A percentile compares a stretch with the other conserved stretches of the same genome.
phyloP scores from a whole-genome alignment of 2,329 filamentous ascomycete genomes.

The Colletotrichum salicis region DNA sequence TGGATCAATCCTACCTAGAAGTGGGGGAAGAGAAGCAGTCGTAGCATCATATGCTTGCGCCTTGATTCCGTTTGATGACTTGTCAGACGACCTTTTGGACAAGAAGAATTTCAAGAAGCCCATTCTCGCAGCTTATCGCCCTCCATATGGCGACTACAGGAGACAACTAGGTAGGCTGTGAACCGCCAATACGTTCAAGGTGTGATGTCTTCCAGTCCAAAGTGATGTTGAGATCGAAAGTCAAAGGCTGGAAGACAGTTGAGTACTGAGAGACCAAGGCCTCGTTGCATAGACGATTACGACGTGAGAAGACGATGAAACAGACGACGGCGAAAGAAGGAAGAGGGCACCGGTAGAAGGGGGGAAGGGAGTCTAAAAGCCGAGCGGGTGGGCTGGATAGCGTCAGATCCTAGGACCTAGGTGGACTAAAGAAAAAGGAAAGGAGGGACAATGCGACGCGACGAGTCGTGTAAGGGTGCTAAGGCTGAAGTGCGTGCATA shows the following conservation, averaged over 20 bases:
- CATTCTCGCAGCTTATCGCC: conserved; percentile 41
- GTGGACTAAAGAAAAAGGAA: conserved; percentile 24
- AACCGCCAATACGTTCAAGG: not conserved
- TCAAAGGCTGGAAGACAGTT: not conserved
- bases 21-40: conserved; percentile 48
- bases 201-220: not conserved
- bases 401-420: conserved; percentile 15
- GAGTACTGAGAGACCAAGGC: not conserved
- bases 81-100: conserved; percentile 40
- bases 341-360: not conserved
- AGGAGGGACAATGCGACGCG: conserved; percentile 31
- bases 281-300: not conserved
- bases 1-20: conserved; percentile 44
- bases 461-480: conserved; percentile 30
- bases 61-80: conserved; percentile 41
- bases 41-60: conserved; percentile 51
- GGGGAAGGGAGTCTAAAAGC: conserved; percentile 29
- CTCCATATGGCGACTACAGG: conserved; percentile 20
- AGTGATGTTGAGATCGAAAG: not conserved
- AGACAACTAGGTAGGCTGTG: conserved; percentile 1
- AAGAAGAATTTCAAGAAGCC: conserved; percentile 49
- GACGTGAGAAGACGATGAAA: not conserved
- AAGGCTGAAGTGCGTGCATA: conserved; percentile 30
- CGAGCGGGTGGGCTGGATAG: conserved; percentile 2
- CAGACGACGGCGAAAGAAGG: not conserved